These are phyloP conservation scores for Penicillium taxi DNA, from an alignment of 495 filamentous ascomycete species.

Conservation along the genomic window DNA sequence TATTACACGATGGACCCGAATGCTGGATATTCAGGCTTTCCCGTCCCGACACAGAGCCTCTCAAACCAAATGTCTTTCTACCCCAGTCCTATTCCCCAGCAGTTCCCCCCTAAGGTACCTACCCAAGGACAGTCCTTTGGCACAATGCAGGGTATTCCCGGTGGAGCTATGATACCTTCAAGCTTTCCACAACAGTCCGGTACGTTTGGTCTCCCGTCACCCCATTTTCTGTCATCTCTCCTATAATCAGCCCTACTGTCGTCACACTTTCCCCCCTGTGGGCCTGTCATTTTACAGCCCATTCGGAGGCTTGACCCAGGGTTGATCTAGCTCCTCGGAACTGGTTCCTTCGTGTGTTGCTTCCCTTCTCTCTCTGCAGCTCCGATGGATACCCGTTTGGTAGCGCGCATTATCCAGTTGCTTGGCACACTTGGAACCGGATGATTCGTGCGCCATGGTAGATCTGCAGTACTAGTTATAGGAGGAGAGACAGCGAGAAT, in stretches of 20 bases:
- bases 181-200: conserved; percentile 35
- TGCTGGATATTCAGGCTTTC: conserved; percentile 36
- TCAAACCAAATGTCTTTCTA: conserved; percentile 36
- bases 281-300: conserved; percentile 1
- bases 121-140: conserved; percentile 31
- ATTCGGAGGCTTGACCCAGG: background rate
- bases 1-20: conserved; percentile 38
- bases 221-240: conserved; percentile 10
- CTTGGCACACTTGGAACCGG: no score
- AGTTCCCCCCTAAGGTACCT: conserved; percentile 25
- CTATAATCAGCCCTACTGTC: conserved; percentile 3
- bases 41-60: conserved; percentile 33
- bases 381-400: background rate
- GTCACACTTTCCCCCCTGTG: conserved; percentile 6
- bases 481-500: no score
- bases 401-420: background rate
- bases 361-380: no score
- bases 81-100: conserved; percentile 32
- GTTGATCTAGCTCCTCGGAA: background rate
- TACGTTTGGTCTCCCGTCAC: conserved; percentile 20
- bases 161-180: conserved; percentile 40
- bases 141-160: conserved; percentile 29
- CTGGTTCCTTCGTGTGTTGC: no score
- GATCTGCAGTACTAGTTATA: no score
- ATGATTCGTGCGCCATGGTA: no score